Base-by-base conservation (phyloP, 176 grass and related monocot genomes). In the Triticum monococcum region DNA sequence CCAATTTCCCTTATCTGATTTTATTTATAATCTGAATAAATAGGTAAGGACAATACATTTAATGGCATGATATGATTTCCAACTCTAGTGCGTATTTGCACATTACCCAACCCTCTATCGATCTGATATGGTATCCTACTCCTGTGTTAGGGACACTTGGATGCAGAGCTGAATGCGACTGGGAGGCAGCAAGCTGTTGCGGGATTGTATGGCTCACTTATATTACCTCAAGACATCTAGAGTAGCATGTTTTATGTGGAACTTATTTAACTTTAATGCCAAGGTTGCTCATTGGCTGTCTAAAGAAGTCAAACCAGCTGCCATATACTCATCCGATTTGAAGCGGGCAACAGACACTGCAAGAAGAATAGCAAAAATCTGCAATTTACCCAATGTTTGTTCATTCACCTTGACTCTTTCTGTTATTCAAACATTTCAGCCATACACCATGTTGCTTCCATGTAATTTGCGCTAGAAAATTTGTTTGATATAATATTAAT, bases 141-240 rank as follows among this genome's bases (percentile, higher is more conserved):
- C 38, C 26, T 86, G 38, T 61, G 54, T 50, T 68, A 92, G 90
- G 92, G 94, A 11, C 94, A 93, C 36, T 82, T 94, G 87, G 92
- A 99, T 82, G 56, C 81, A 37, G 94, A 96, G 73, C 81, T 96
- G 59, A 99, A 99, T 90, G 94, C 86, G 50, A 89, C 67, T 86
- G 94, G 94, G 67, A 94, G 92, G 40, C 82, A 89, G 40, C 90
- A 96, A 90, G 97, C 92, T 35, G 75, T 79, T 81, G 88, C 62
- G 82, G 97, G 96, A 94, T 91, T 83, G 35, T 89, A 79, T 66
- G 50, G 76, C 41, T 41, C 79, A 24, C 12, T 80, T 23, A 46
- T 74, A 83, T 77, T 60, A 52, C 43, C 12, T 7, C 13, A 23
- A 57, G 4, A 64, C 36, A 30, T 23, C 68, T 70, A 5, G 36